phyloP scores from a whole-genome alignment of 441 rosid species.

The Mallotus japonicus region DNA sequence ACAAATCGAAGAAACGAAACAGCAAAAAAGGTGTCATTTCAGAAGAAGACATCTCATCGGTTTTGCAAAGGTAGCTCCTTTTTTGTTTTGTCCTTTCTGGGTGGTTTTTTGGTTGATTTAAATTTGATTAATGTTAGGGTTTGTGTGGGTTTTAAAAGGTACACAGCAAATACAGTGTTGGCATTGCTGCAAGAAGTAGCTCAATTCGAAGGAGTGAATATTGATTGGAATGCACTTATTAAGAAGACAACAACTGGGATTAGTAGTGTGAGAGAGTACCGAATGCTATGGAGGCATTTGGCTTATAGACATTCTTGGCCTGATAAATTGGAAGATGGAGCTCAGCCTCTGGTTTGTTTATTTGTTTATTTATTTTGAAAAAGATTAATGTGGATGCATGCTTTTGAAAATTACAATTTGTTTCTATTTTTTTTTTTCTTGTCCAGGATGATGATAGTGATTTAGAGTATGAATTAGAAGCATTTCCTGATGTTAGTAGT shows the following conservation, averaged over 20 bases:
- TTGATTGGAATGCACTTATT: conserved; percentile 76
- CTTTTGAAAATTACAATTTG: background rate
- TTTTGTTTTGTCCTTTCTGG: background rate
- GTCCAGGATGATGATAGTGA: conserved; percentile 92
- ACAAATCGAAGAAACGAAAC: conserved; percentile 39
- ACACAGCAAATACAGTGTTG: conserved; percentile 49
- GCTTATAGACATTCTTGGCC: conserved; percentile 57
- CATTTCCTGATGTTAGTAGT: conserved; percentile 54
- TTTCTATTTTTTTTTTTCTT: background rate
- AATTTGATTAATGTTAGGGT: background rate
- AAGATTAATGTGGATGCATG: too few relatives aligned
- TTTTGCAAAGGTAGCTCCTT: conserved; percentile 55
- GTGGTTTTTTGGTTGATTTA: background rate
- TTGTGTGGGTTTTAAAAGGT: conserved; percentile 33
- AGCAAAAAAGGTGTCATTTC: conserved; percentile 44
- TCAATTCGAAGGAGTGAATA: conserved; percentile 48
- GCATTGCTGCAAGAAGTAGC: conserved; percentile 72
- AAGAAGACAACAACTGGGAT: conserved; percentile 72
- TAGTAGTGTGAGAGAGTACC: conserved; percentile 70
- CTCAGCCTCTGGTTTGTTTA: conserved; percentile 52
- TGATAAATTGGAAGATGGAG: conserved; percentile 47
- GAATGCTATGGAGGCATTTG: conserved; percentile 84
- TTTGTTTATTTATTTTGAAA: too few relatives aligned
- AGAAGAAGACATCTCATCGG: conserved; percentile 63
- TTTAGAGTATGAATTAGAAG: conserved; percentile 83